These are phyloP conservation scores for Pinus taeda DNA, from an alignment of 75 land plant genomes.

Conservation along the genomic window DNA sequence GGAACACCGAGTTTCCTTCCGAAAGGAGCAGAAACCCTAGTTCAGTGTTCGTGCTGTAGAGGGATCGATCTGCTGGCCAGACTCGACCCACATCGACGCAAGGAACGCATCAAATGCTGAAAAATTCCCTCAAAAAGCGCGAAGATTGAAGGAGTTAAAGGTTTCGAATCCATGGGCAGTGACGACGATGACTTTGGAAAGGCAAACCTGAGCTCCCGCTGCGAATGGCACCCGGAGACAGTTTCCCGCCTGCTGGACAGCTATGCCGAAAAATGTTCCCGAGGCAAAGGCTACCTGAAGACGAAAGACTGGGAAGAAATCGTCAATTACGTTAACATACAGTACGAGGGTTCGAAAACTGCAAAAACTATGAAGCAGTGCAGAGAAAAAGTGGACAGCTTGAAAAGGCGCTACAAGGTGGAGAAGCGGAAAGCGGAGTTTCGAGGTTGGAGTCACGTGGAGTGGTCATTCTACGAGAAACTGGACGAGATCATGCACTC, in stretches of 20 bases:
- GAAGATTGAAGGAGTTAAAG: too few species aligned
- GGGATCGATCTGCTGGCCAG: too few species aligned
- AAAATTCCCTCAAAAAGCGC: too few species aligned
- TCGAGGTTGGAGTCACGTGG: slow-evolving; percentile 10
- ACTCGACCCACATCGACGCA: too few species aligned
- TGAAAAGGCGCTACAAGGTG: slow-evolving; percentile 36
- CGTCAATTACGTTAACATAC: slow-evolving; percentile 26
- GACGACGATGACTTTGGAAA: slow-evolving; percentile 8
- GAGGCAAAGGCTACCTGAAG: slow-evolving; percentile 21
- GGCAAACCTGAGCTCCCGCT: neutral
- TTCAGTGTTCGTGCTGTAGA: too few species aligned
- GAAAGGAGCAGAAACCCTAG: neutral
- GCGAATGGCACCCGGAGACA: slow-evolving; percentile 22
- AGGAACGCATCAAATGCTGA: too few species aligned
- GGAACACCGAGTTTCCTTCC: neutral
- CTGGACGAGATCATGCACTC: slow-evolving; percentile 24
- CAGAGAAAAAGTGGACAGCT: slow-evolving; percentile 43
- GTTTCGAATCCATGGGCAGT: slow-evolving; percentile 2
- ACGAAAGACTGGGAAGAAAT: slow-evolving; percentile 51
- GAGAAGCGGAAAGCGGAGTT: slow-evolving; percentile 22
- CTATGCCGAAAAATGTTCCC: slow-evolving; percentile 19
- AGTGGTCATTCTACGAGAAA: slow-evolving; percentile 22
- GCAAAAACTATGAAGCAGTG: slow-evolving; percentile 46
- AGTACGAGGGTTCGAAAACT: slow-evolving; percentile 28
- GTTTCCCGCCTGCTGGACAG: slow-evolving; percentile 18